phyloP scores from a whole-genome alignment of 2,329 filamentous ascomycete species.

The Colletotrichum musae region DNA sequence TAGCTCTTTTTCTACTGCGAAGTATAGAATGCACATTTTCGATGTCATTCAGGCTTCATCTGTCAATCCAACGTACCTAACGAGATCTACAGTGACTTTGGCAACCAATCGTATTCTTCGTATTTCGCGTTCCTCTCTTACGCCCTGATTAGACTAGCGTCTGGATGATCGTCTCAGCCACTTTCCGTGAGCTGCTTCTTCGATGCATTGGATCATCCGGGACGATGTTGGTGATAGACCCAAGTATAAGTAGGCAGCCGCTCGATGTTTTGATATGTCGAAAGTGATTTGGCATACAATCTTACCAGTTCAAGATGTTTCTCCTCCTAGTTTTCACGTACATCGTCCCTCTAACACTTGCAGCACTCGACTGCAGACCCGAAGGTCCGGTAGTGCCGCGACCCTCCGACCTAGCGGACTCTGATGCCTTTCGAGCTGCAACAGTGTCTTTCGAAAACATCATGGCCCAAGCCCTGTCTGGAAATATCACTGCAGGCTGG shows the following conservation, averaged over 20 bases:
- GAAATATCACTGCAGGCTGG: constrained; percentile 53
- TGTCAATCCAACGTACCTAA: too few relatives aligned
- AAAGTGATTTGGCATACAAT: neutral
- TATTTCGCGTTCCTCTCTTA: constrained; percentile 6
- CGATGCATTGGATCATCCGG: neutral
- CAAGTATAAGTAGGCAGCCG: neutral
- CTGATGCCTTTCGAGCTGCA: constrained; percentile 48
- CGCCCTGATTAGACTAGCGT: neutral
- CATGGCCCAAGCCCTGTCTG: constrained; percentile 50
- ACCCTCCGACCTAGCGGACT: constrained; percentile 47
- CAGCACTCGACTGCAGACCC: constrained; percentile 47
- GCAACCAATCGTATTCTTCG: neutral
- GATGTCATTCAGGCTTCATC: too few relatives aligned
- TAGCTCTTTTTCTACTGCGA: too few relatives aligned
- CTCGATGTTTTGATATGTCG: neutral
- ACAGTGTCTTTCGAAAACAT: constrained; percentile 46
- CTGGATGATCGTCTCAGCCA: neutral
- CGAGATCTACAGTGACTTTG: neutral
- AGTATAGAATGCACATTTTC: too few relatives aligned
- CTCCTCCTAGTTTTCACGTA: neutral
- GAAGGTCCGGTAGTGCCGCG: constrained; percentile 51
- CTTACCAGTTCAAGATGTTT: neutral
- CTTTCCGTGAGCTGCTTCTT: neutral
- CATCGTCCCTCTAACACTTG: neutral
- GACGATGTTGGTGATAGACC: neutral